phyloP scores from a whole-genome alignment of 192 early-diverging fungal genomes.

The Allomyces javanicus region DNA sequence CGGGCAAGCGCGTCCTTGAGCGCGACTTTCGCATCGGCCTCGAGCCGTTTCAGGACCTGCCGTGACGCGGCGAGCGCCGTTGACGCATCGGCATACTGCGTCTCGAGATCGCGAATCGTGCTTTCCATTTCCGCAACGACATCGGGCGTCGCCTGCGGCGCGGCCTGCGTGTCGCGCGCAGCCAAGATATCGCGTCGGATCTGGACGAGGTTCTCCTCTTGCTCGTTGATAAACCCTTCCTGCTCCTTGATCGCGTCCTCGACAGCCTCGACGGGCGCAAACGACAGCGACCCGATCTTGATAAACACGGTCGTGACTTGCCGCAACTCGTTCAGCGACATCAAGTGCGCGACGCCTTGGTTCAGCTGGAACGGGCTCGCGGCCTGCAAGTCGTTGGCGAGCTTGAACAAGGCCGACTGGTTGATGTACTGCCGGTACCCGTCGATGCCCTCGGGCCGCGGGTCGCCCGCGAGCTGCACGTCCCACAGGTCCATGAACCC shows the following conservation, averaged over 20 bases:
- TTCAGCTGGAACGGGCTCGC: constrained; percentile 19
- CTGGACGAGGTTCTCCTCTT: neutral
- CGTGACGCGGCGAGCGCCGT: neutral
- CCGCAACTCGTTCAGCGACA: constrained; percentile 21
- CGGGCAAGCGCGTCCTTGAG: neutral
- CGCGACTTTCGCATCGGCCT: neutral
- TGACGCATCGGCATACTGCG: neutral
- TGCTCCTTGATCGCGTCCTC: constrained; percentile 5
- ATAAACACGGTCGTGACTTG: constrained; percentile 34
- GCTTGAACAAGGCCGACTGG: constrained; percentile 25
- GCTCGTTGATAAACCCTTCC: neutral
- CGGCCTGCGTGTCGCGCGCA: neutral
- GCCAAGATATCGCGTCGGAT: neutral
- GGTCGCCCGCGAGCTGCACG: constrained; percentile 3
- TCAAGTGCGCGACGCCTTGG: constrained; percentile 15
- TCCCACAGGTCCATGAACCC: constrained; percentile 15
- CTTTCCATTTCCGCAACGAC: neutral
- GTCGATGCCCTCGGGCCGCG: constrained; percentile 8
- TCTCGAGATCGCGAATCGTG: neutral
- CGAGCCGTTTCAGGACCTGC: neutral
- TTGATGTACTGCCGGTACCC: constrained; percentile 28
- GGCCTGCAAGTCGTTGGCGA: constrained; percentile 29
- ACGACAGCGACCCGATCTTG: constrained; percentile 19
- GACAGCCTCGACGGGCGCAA: constrained; percentile 12
- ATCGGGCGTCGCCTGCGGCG: neutral